These are phyloP conservation scores for Termitomyces sp. DNA, from an alignment of 768 basidiomycete genomes.

Conservation along the genomic window DNA sequence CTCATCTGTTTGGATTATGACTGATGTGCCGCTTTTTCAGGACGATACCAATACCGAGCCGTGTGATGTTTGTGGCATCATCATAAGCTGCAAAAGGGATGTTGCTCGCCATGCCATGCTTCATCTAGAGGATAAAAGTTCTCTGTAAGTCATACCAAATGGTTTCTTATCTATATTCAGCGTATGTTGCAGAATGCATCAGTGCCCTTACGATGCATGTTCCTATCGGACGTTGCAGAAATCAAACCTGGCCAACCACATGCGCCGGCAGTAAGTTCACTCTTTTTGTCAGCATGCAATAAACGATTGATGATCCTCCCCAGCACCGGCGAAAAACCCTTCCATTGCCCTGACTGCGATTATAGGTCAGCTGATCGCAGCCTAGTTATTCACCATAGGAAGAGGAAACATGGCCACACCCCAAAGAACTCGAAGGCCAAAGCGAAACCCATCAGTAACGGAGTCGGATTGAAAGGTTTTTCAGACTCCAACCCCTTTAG, in stretches of 20 bases:
- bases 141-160: background rate
- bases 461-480: background rate
- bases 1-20: background rate
- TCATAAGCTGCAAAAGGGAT: background rate
- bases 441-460: background rate
- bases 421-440: background rate
- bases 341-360: background rate
- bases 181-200: background rate
- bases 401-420: background rate
- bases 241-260: background rate
- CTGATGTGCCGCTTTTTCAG: background rate
- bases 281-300: background rate
- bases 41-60: background rate
- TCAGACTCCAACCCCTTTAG: background rate
- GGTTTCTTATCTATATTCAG: background rate
- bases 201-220: background rate
- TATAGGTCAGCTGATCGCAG: background rate
- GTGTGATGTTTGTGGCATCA: background rate
- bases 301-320: background rate
- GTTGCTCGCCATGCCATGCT: background rate
- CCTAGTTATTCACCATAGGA: background rate
- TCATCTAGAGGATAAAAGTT: background rate
- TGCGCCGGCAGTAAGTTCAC: background rate
- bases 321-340: background rate
- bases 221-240: background rate